Evolutionary conservation across 495 filamentous ascomycete species (phyloP), one percentile per base, ranked within the genome.

Genomic region (Glonium stellatum): DNA sequence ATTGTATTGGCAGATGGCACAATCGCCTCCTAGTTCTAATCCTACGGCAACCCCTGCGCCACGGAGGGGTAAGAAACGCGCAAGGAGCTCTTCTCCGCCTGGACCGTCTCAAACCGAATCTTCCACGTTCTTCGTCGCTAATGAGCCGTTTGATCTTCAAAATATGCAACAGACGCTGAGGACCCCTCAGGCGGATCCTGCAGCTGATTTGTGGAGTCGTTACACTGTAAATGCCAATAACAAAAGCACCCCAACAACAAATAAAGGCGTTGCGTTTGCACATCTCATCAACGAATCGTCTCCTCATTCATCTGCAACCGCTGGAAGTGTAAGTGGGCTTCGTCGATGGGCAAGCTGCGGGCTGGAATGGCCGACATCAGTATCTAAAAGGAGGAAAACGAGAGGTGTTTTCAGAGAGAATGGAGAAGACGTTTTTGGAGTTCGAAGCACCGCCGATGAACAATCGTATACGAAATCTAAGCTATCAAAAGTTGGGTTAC

Each of bases 191-290:
- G 82, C 84, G 46, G 93, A 98, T 71, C 87, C 92, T 25, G 87
- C 87, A 0, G 73, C 83, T 35, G 91, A 96, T 54, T 73, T 96
- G n/a, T 95, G 90, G 91, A 89, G 85, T 63, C 84, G 87, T 19
- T 95, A 89, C 68, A 81, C 59, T 9, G 46, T 57, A 6, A 60
- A 53, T 27, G 54, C 64, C 22, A 58, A 52, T 15, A 66, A 50
- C 31, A 68, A 63, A 39, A 67, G 61, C 6, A 63, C 55, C 1
- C 46, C 65, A 23, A 67, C 60, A 13, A 48, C 50, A 10, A 53
- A 59, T 49, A 62, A 65, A 41, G 57, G 54, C 27, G 59, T 67
- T 8, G 61, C 64, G 11, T 68, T 75, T 48, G 65, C 67, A 23
- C 69, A 69, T 36, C 61, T 75, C 36, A 69, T 73, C 41, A 58